Conservation (phyloP, 2,329 filamentous ascomycete genomes). For the Huntiella decipiens region DNA sequence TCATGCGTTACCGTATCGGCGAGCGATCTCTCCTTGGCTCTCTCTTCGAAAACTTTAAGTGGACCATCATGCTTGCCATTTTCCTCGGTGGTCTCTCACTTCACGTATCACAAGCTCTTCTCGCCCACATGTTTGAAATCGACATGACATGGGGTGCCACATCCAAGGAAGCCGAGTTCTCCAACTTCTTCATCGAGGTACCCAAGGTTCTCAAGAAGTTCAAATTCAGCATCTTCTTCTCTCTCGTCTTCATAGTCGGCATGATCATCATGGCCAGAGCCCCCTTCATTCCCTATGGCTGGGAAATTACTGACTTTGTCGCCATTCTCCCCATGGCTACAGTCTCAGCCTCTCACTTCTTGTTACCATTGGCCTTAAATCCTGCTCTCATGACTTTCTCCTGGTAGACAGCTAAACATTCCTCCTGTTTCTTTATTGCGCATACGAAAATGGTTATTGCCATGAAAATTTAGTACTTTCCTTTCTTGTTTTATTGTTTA, state of each 20-base stretch:
- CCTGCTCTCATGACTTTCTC: constrained; percentile 67
- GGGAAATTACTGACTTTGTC: constrained; percentile 51
- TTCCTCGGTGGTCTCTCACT: constrained; percentile 69
- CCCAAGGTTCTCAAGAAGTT: constrained; percentile 63
- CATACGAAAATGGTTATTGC: too few relatives aligned
- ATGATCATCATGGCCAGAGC: constrained; percentile 48
- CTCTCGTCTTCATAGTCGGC: constrained; percentile 33
- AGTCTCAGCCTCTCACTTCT: constrained; percentile 47
- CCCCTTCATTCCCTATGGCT: constrained; percentile 44
- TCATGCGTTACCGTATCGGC: constrained; percentile 54
- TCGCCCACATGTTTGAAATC: constrained; percentile 69
- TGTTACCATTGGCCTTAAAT: constrained; percentile 55
- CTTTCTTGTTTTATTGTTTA: neutral
- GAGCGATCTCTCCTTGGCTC: constrained; percentile 40
- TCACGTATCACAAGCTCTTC: constrained; percentile 60
- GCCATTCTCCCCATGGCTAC: constrained; percentile 60
- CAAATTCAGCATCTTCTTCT: constrained; percentile 51
- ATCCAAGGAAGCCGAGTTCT: constrained; percentile 61
- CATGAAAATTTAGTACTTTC: neutral
- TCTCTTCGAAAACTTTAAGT: constrained; percentile 49
- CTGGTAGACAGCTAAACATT: constrained; percentile 29
- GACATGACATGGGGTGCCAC: constrained; percentile 78
- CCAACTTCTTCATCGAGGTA: constrained; percentile 72
- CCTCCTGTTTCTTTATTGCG: neutral
- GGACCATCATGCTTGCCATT: constrained; percentile 54